Conservation (phyloP, 1,284 basidiomycete genomes). For the Cryptococcus jaspeensis region DNA sequence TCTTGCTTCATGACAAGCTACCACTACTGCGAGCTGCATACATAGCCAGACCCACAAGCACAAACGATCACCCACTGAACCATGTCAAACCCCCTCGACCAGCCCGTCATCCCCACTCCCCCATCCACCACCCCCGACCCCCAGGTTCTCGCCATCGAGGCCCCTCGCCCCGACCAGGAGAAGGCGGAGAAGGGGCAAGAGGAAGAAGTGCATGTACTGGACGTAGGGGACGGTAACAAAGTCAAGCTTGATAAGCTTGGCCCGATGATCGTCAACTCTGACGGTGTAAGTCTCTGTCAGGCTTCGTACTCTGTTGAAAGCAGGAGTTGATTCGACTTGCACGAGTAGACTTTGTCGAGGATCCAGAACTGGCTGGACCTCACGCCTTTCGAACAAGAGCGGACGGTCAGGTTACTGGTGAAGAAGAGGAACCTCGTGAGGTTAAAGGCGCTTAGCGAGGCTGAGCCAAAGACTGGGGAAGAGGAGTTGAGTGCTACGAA, state of each 20-base stretch:
- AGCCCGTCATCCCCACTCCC: constrained; percentile 20
- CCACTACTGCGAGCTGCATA: too few species aligned
- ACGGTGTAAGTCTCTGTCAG: constrained; percentile 39
- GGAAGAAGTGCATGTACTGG: constrained; percentile 28
- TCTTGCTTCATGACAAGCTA: too few species aligned
- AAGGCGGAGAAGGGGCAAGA: constrained; percentile 4
- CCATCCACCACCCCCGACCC: constrained; percentile 6
- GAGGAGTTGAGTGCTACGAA: constrained; percentile 5
- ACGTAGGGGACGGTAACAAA: constrained; percentile 41
- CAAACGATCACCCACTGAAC: too few species aligned
- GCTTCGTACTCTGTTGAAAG: background rate
- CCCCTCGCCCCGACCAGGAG: background rate
- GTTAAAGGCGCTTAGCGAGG: constrained; percentile 34
- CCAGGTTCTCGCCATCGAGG: constrained; percentile 16
- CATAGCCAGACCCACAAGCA: too few species aligned
- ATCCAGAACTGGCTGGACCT: constrained; percentile 51
- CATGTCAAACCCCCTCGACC: constrained; percentile 29
- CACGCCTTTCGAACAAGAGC: constrained; percentile 44
- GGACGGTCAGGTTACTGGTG: constrained; percentile 48
- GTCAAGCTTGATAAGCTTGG: constrained; percentile 49
- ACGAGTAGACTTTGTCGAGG: constrained; percentile 44
- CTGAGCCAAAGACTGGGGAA: constrained; percentile 6
- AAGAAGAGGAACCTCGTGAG: constrained; percentile 51
- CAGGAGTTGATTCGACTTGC: background rate
- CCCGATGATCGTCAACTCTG: constrained; percentile 51